Conservation (phyloP, 768 basidiomycete genomes). For the Kwoniella sp. region DNA sequence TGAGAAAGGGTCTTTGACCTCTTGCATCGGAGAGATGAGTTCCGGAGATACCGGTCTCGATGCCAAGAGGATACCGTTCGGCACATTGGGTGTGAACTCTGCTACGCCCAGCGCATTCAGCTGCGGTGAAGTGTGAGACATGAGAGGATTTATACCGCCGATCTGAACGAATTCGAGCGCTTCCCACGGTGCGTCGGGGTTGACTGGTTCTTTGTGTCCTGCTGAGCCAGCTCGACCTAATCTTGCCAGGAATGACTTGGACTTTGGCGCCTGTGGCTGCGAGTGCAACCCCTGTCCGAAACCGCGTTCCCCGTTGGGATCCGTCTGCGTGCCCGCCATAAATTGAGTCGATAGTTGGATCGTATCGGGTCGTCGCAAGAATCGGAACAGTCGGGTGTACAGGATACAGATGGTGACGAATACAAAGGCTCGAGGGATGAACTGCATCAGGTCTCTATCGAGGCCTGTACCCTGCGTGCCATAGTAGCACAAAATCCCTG, state of each 20-base stretch:
- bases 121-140: not conserved
- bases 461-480: slow-evolving; percentile 7
- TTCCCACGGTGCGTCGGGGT: slow-evolving; percentile 47
- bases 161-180: slow-evolving; percentile 45
- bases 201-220: slow-evolving; percentile 11
- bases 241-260: not conserved
- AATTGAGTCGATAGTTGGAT: slow-evolving; percentile 46
- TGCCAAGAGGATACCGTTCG: slow-evolving; percentile 12
- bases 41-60: slow-evolving; percentile 26
- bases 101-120: not conserved
- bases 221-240: slow-evolving; percentile 7
- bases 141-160: slow-evolving; percentile 16
- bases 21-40: slow-evolving; percentile 10
- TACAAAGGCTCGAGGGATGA: slow-evolving; percentile 52
- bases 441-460: slow-evolving; percentile 50
- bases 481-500: slow-evolving; percentile 51
- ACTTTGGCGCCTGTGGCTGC: not conserved
- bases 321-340: slow-evolving; percentile 23
- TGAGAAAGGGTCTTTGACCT: slow-evolving; percentile 17
- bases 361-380: slow-evolving; percentile 52
- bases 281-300: not conserved
- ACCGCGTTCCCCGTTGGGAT: not conserved
- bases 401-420: slow-evolving; percentile 47
- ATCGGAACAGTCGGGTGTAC: slow-evolving; percentile 48
- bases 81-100: slow-evolving; percentile 11